Percentiles rank a stretch among this genome's conserved stretches.
Evolutionary conservation across 225 moss, liverwort and hornwort genomes (phyloP).

Genomic region (Physcomitrium patens): DNA sequence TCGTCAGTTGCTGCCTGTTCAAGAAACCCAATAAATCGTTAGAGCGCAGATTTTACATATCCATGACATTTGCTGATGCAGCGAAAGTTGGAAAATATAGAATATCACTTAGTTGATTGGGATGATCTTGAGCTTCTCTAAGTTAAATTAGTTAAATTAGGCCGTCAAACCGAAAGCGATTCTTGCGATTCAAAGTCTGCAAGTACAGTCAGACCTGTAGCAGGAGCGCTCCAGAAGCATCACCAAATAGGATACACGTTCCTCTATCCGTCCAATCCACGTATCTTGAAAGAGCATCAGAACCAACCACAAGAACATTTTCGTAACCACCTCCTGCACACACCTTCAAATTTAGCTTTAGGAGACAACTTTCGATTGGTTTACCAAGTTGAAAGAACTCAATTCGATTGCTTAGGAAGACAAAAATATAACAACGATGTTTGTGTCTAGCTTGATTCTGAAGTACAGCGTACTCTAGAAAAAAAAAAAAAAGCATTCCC

Average conservation of each 20-base stretch:
- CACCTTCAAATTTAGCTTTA: conserved; percentile 20
- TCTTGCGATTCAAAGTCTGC: neutral
- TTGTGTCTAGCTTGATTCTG: conserved; percentile 10
- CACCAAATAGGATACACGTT: conserved; percentile 97
- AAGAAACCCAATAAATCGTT: conserved; percentile 19
- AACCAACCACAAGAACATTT: conserved; percentile 93
- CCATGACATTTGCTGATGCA: neutral
- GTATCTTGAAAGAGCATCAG: conserved; percentile 95
- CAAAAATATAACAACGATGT: neutral
- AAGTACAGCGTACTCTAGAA: neutral
- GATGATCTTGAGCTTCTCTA: too few species aligned
- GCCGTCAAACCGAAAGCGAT: neutral
- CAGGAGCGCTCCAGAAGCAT: conserved; percentile 91
- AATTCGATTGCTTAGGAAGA: neutral
- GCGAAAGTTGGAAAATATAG: neutral
- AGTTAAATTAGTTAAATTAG: neutral
- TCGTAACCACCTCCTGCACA: conserved; percentile 89
- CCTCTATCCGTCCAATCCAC: conserved; percentile 98
- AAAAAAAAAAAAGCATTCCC: neutral
- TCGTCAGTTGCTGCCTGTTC: conserved; percentile 87
- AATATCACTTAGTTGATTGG: neutral
- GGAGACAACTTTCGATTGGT: conserved; percentile 4
- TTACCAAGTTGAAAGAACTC: conserved; percentile 2
- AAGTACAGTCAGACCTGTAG: conserved; percentile 62
- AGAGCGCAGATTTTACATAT: neutral